phyloP scores from a whole-genome alignment of 176 grass and related monocot species.

The Avena atlantica region DNA sequence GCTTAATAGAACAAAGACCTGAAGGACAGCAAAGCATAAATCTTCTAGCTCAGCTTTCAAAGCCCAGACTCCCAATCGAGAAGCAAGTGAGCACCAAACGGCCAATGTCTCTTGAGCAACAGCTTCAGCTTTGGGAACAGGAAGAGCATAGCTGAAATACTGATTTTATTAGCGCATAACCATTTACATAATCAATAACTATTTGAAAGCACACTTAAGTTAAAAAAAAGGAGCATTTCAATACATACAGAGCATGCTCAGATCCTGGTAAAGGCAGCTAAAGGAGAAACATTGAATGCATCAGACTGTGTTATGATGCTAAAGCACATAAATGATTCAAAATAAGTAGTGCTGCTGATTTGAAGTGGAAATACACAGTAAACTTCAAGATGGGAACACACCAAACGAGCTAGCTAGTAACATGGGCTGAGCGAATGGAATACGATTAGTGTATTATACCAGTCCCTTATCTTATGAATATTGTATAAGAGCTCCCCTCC shows the following conservation, averaged over 20 bases:
- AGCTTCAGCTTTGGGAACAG: constrained; percentile 91
- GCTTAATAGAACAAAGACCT: constrained; percentile 63
- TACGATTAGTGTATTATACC: constrained; percentile 28
- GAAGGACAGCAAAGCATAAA: constrained; percentile 98
- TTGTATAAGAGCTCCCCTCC: not conserved
- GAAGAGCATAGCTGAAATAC: constrained; percentile 90
- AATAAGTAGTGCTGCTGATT: not conserved
- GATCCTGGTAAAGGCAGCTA: constrained; percentile 7
- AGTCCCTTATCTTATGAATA: constrained; percentile 5
- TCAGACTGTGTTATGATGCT: constrained; percentile 10
- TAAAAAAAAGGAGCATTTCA: constrained; percentile 22
- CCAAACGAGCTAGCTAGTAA: constrained; percentile 24
- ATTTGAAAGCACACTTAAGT: constrained; percentile 33
- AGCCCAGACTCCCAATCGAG: constrained; percentile 95
- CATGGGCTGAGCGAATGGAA: not conserved
- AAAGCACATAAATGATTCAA: constrained; percentile 36
- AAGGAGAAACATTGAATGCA: constrained; percentile 23
- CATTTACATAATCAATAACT: constrained; percentile 37
- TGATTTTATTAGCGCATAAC: constrained; percentile 30
- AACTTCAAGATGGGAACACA: not conserved
- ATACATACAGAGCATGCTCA: constrained; percentile 13
- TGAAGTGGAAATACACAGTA: constrained; percentile 19
- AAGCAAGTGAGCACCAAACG: constrained; percentile 96
- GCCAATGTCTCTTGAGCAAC: constrained; percentile 96
- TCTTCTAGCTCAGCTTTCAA: constrained; percentile 98